Evolutionary conservation across 2,329 filamentous ascomycete species (phyloP).

Genomic region (Hymenoscyphus salicellus): DNA sequence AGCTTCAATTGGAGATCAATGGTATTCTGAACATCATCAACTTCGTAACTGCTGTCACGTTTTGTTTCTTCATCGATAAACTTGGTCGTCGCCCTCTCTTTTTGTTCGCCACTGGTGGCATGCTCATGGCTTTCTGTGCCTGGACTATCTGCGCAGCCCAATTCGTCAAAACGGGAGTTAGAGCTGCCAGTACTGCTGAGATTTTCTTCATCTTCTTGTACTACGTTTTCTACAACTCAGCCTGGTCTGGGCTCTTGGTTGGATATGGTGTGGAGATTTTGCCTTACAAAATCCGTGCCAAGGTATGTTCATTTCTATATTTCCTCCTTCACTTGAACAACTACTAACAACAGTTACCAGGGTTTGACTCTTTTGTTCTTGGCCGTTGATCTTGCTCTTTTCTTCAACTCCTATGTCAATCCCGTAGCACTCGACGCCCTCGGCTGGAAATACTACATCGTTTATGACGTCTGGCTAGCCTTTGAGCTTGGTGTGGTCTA

Average conservation of each 20-base stretch:
- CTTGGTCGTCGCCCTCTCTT: slow-evolving; percentile 33
- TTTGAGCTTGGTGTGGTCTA: slow-evolving; percentile 31
- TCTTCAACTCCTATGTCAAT: slow-evolving; percentile 46
- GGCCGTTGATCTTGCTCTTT: slow-evolving; percentile 44
- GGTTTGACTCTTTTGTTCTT: slow-evolving; percentile 44
- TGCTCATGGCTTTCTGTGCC: slow-evolving; percentile 24
- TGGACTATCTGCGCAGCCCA: slow-evolving; percentile 28
- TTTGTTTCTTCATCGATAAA: slow-evolving; percentile 34
- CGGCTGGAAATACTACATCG: slow-evolving; percentile 44
- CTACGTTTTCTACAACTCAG: slow-evolving; percentile 43
- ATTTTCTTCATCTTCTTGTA: slow-evolving; percentile 51
- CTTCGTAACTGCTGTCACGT: slow-evolving; percentile 26
- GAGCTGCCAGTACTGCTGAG: slow-evolving; percentile 24
- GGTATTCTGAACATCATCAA: slow-evolving; percentile 33
- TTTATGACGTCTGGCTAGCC: slow-evolving; percentile 39
- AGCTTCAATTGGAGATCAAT: slow-evolving; percentile 27
- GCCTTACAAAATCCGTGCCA: slow-evolving; percentile 32
- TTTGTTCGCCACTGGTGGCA: slow-evolving; percentile 26
- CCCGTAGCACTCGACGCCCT: slow-evolving; percentile 41
- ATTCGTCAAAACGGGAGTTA: slow-evolving; percentile 14
- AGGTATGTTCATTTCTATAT: slow-evolving; percentile 16
- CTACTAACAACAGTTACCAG: slow-evolving; percentile 15
- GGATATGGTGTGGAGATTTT: slow-evolving; percentile 33
- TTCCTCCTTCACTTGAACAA: background rate
- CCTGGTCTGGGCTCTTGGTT: slow-evolving; percentile 31